These are phyloP conservation scores for Isatis lusitanica DNA, from an alignment of 441 rosid genomes.

Conservation along the genomic window DNA sequence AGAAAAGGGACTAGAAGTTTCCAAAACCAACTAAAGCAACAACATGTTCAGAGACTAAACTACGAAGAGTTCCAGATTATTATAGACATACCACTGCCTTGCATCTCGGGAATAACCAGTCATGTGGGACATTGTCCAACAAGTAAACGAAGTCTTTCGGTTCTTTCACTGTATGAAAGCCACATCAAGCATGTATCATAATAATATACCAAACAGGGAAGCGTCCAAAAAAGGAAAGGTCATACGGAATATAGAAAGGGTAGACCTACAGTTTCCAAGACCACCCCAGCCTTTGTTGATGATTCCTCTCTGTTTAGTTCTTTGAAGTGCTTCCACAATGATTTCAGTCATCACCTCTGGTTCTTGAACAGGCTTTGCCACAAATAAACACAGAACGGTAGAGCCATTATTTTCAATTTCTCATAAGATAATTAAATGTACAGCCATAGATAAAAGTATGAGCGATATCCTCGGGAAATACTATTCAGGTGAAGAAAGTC, in stretches of 20 bases:
- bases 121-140: constrained; percentile 92
- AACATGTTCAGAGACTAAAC: background rate
- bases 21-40: background rate
- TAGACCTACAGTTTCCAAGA: constrained; percentile 76
- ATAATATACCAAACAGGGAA: constrained; percentile 7
- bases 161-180: constrained; percentile 67
- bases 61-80: background rate
- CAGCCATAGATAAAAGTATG: background rate
- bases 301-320: constrained; percentile 93
- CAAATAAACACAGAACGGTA: constrained; percentile 16
- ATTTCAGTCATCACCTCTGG: constrained; percentile 89
- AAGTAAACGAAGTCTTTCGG: constrained; percentile 75
- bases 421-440: background rate
- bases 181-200: constrained; percentile 18
- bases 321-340: constrained; percentile 77
- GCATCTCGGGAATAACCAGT: constrained; percentile 92
- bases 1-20: background rate
- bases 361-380: constrained; percentile 81
- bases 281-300: constrained; percentile 99
- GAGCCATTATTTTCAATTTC: constrained; percentile 15
- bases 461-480: background rate
- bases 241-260: background rate
- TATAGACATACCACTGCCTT: constrained; percentile 85
- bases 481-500: background rate
- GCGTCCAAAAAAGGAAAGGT: constrained; percentile 6